Evolutionary conservation across 257 asterid genomes (phyloP).

Genomic region (Ballota nigra): DNA sequence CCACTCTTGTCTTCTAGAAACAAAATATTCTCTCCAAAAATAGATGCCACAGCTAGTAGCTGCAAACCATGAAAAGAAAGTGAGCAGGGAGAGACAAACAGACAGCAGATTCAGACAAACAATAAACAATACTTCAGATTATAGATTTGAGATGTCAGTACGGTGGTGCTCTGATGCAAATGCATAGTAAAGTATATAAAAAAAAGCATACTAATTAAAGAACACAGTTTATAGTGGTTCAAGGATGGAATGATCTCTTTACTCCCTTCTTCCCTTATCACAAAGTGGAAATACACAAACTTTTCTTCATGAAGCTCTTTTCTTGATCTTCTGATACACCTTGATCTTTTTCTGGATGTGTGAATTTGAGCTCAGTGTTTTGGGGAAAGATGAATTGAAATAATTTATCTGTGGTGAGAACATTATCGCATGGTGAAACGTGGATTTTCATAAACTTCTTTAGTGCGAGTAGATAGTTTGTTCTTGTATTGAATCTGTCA

Average conservation of each 20-base stretch:
- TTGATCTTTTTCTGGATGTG: background rate
- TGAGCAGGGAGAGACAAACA: background rate
- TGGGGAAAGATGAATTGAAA: background rate
- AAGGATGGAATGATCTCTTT: no score
- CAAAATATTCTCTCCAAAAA: constrained; percentile 63
- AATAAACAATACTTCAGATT: background rate
- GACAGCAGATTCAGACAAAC: background rate
- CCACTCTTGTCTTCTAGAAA: constrained; percentile 56
- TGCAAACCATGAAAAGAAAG: constrained; percentile 34
- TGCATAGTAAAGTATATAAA: background rate
- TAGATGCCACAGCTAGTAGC: constrained; percentile 83
- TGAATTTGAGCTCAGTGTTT: background rate
- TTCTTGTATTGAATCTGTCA: background rate
- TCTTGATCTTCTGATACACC: background rate
- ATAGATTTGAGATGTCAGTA: background rate
- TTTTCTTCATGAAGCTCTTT: background rate
- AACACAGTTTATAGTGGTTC: no score
- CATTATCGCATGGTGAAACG: background rate
- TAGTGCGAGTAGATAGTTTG: background rate
- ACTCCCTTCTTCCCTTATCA: no score
- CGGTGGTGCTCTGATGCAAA: background rate
- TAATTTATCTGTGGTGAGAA: background rate
- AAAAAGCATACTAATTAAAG: no score
- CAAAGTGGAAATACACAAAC: no score
- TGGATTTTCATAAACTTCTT: background rate